phyloP scores from a whole-genome alignment of 192 early-diverging fungal genomes.

The Linnemannia elongata region DNA sequence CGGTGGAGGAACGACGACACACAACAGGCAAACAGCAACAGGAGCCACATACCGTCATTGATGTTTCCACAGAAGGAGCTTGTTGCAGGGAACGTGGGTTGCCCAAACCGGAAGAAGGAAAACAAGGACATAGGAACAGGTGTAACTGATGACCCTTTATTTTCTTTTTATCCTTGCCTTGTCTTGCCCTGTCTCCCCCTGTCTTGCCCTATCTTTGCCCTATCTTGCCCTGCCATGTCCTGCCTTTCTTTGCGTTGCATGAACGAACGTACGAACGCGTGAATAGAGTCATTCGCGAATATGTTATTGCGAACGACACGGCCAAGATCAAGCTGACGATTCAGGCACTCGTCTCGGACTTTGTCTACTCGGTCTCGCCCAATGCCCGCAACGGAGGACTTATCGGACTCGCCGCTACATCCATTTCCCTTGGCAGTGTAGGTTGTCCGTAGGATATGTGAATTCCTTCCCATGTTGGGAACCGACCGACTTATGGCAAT shows the following conservation, averaged over 20 bases:
- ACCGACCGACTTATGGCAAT: background rate
- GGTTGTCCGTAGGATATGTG: background rate
- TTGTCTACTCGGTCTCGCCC: constrained; percentile 87
- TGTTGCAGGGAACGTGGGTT: background rate
- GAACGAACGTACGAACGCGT: background rate
- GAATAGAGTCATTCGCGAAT: constrained; percentile 74
- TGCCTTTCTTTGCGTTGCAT: constrained; percentile 10
- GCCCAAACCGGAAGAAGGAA: background rate
- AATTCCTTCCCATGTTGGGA: background rate
- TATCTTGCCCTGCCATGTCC: background rate
- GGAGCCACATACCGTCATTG: background rate
- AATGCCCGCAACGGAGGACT: constrained; percentile 94
- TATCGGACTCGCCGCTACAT: constrained; percentile 89
- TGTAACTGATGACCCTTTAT: constrained; percentile 1
- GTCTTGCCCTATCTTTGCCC: background rate
- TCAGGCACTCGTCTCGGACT: constrained; percentile 85
- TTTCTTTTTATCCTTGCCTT: background rate
- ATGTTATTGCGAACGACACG: constrained; percentile 66
- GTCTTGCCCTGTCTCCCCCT: background rate
- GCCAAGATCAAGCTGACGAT: constrained; percentile 79
- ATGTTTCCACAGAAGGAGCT: background rate
- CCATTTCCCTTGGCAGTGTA: constrained; percentile 89
- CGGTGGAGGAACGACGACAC: too few species aligned
- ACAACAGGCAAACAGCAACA: background rate
- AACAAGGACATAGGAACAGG: background rate